Conservation (phyloP, 306 rosid genomes). For the Vigna trinervia region DNA sequence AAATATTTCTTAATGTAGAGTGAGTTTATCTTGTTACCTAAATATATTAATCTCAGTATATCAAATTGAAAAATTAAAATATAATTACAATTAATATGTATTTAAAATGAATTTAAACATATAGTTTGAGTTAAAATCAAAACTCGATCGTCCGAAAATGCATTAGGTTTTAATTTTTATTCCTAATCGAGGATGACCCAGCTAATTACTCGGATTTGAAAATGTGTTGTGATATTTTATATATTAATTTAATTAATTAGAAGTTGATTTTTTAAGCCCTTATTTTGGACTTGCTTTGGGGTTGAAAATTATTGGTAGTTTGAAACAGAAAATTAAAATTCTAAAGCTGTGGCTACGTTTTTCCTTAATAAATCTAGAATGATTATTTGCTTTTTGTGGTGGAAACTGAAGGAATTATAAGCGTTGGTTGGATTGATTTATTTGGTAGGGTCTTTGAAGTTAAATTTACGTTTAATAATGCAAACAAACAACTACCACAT, state of each 20-base stretch:
- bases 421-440: background rate
- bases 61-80: no score
- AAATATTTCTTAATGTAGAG: no score
- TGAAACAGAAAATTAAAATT: background rate
- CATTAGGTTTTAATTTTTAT: no score
- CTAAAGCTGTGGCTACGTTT: background rate
- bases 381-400: background rate
- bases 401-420: background rate
- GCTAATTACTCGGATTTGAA: background rate
- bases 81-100: no score
- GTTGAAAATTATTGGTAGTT: background rate
- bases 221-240: background rate
- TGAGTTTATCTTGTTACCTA: no score
- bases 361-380: background rate
- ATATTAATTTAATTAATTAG: background rate
- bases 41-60: no score
- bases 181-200: background rate
- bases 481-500: background rate
- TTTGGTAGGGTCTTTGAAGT: conserved; percentile 4
- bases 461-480: conserved; percentile 21
- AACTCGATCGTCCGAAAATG: no score
- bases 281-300: background rate
- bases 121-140: no score
- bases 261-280: background rate
- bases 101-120: no score